Evolutionary conservation across 2,329 filamentous ascomycete species (phyloP).

Genomic region (Alternaria rosae): DNA sequence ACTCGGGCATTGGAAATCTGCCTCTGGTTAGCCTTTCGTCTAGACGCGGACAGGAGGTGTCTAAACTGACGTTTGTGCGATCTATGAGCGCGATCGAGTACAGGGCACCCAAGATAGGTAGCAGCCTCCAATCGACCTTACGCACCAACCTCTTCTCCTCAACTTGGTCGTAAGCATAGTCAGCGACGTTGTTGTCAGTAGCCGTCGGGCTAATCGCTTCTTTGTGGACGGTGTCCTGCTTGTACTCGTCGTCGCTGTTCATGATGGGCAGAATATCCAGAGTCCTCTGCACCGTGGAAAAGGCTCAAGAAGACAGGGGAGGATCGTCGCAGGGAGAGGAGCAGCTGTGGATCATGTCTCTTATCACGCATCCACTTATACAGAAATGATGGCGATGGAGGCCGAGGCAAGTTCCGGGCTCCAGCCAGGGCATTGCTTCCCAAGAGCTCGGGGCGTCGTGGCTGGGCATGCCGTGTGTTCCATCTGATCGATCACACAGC

Average conservation of each 20-base stretch:
- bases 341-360: background rate
- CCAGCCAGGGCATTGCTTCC: constrained; percentile 4
- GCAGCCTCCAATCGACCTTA: constrained; percentile 48
- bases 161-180: constrained; percentile 21
- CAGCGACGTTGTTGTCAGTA: background rate
- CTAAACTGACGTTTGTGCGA: constrained; percentile 36
- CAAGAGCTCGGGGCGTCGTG: constrained; percentile 5
- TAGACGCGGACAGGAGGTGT: too few species aligned
- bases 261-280: constrained; percentile 4
- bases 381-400: background rate
- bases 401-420: constrained; percentile 8
- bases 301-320: background rate
- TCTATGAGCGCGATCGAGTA: constrained; percentile 51
- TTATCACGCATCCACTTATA: constrained; percentile 10
- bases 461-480: background rate
- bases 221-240: constrained; percentile 10
- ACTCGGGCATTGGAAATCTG: constrained; percentile 37
- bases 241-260: constrained; percentile 24
- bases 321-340: background rate
- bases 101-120: constrained; percentile 50
- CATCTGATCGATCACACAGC: background rate
- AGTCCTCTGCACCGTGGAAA: background rate
- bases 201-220: constrained; percentile 14
- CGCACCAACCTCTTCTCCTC: constrained; percentile 33
- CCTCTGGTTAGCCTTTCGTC: background rate